These are phyloP conservation scores for Pseudocercospora fijiensis DNA, from an alignment of 2,329 filamentous ascomycete species.

Conservation along the genomic window DNA sequence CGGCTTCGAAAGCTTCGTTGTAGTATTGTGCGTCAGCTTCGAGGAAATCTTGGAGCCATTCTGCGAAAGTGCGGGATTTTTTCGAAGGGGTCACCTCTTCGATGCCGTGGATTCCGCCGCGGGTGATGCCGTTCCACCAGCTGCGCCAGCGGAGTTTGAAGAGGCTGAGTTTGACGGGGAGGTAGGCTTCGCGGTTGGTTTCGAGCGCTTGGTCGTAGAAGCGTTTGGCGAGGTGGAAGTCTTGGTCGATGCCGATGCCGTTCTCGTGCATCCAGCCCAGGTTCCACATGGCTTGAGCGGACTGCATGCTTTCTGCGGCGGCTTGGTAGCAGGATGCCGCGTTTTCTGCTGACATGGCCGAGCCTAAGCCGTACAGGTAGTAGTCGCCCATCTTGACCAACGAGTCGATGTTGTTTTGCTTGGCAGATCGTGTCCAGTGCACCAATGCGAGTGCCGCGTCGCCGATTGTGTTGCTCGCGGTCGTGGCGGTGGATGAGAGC, in stretches of 20 bases:
- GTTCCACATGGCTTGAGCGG: constrained; percentile 94
- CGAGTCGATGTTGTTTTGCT: constrained; percentile 89
- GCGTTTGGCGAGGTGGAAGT: constrained; percentile 94
- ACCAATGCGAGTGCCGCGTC: constrained; percentile 72
- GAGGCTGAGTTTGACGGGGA: constrained; percentile 85
- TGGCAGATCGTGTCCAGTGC: constrained; percentile 92
- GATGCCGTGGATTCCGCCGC: constrained; percentile 89
- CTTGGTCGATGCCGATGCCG: constrained; percentile 85
- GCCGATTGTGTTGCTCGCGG: constrained; percentile 47
- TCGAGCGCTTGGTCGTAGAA: constrained; percentile 92
- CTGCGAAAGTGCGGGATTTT: constrained; percentile 55
- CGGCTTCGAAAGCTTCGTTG: constrained; percentile 52
- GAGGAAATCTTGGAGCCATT: constrained; percentile 86
- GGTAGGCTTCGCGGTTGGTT: constrained; percentile 86
- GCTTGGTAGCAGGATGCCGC: constrained; percentile 90
- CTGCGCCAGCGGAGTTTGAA: constrained; percentile 81
- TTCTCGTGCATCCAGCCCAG: constrained; percentile 99
- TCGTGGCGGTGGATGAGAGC: constrained; percentile 19
- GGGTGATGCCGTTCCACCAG: constrained; percentile 90
- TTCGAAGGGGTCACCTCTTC: constrained; percentile 62
- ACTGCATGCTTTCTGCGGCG: constrained; percentile 86
- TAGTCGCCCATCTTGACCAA: constrained; percentile 99
- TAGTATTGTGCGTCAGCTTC: constrained; percentile 52
- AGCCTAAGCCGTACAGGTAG: constrained; percentile 78
- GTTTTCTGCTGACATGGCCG: constrained; percentile 67